These are phyloP conservation scores for Yarrowia osloensis DNA, from an alignment of 805 yeast genomes.

Conservation along the genomic window DNA sequence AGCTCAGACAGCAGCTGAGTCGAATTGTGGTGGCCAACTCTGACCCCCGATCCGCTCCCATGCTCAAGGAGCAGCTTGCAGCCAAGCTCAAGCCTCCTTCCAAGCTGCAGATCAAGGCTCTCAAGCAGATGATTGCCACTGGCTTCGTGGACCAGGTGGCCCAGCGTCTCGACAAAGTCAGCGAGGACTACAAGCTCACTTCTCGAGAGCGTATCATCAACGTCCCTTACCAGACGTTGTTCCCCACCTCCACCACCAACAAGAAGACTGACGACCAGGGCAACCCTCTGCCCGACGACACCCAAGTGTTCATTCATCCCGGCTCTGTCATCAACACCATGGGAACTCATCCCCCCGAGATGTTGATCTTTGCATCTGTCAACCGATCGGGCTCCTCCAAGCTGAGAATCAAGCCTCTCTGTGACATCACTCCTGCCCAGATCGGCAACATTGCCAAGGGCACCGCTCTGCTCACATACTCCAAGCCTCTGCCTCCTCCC, in stretches of 20 bases:
- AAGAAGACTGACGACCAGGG: constrained; percentile 43
- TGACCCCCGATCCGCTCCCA: constrained; percentile 41
- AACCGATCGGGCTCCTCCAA: constrained; percentile 48
- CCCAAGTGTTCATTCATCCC: constrained; percentile 76
- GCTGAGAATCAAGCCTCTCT: constrained; percentile 64
- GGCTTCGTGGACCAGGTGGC: constrained; percentile 93
- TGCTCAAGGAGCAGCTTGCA: constrained; percentile 56
- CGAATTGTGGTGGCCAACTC: constrained; percentile 67
- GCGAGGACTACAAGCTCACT: constrained; percentile 60
- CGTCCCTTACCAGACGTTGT: constrained; percentile 57
- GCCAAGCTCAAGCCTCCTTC: constrained; percentile 61
- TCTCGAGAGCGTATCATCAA: constrained; percentile 56
- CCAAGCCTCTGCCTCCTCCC: constrained; percentile 91
- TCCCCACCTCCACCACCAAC: constrained; percentile 44
- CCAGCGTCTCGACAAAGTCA: constrained; percentile 72
- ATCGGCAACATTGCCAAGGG: constrained; percentile 73
- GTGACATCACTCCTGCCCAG: constrained; percentile 73
- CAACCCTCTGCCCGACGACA: constrained; percentile 49
- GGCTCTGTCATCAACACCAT: constrained; percentile 59
- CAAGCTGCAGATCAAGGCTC: constrained; percentile 66
- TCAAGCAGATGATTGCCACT: constrained; percentile 89
- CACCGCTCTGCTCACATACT: constrained; percentile 74
- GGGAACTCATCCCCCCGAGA: constrained; percentile 78
- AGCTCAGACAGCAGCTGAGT: constrained; percentile 76
- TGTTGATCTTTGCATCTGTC: constrained; percentile 61